These are phyloP conservation scores for Rubroshorea leprosula DNA, from an alignment of 345 rosid genomes.

Conservation along the genomic window DNA sequence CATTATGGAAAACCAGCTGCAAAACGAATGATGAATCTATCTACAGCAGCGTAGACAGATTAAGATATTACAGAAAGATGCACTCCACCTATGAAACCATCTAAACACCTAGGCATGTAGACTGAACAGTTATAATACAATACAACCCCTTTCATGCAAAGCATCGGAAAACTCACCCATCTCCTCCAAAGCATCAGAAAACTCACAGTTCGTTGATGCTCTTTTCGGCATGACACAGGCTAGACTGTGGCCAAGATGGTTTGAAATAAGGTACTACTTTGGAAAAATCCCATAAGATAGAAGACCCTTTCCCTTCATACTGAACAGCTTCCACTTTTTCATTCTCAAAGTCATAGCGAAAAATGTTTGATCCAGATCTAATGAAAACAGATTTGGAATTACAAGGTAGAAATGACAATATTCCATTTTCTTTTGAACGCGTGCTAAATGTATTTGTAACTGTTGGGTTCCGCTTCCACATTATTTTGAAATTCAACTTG, in stretches of 20 bases:
- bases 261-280: conserved; percentile 48
- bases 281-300: conserved; percentile 44
- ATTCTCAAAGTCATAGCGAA: conserved; percentile 18
- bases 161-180: background rate
- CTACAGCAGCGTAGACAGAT: no score
- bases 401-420: conserved; percentile 37
- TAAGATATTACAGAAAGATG: no score
- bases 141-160: no score
- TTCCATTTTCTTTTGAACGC: conserved; percentile 43
- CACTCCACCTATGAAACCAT: no score
- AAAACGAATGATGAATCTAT: no score
- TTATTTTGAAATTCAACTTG: conserved; percentile 38
- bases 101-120: no score
- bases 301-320: conserved; percentile 44
- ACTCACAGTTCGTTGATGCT: background rate
- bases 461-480: conserved; percentile 47
- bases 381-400: conserved; percentile 38
- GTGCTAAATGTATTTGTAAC: conserved; percentile 19
- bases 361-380: conserved; percentile 40
- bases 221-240: conserved; percentile 10
- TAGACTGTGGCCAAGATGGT: conserved; percentile 47
- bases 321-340: conserved; percentile 31
- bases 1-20: no score
- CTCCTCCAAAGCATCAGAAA: background rate
- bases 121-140: no score